These are phyloP conservation scores for Scutellaria baicalensis DNA, from an alignment of 257 asterid species.

Conservation along the genomic window DNA sequence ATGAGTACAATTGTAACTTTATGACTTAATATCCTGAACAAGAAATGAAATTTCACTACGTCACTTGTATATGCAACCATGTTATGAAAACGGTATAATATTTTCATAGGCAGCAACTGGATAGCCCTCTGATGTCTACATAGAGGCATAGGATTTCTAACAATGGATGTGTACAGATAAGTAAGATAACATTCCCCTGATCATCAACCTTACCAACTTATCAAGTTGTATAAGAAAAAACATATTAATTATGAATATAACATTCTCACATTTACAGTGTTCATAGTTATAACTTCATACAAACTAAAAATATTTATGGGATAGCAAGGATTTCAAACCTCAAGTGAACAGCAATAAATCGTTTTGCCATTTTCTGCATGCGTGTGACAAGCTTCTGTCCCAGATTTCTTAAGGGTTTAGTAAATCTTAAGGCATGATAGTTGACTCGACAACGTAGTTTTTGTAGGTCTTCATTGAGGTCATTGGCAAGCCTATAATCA, in stretches of 20 bases:
- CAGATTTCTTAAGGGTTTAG: constrained; percentile 67
- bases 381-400: constrained; percentile 77
- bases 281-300: constrained; percentile 11
- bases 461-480: constrained; percentile 83
- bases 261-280: background rate
- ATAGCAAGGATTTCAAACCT: constrained; percentile 46
- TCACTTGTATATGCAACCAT: background rate
- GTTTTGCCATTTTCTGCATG: constrained; percentile 79
- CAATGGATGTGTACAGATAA: background rate
- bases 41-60: background rate
- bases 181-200: background rate
- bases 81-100: background rate
- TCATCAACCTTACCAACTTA: background rate
- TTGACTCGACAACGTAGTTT: constrained; percentile 93
- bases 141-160: background rate
- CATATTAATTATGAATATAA: background rate
- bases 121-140: background rate
- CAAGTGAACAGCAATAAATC: constrained; percentile 88
- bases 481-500: constrained; percentile 90
- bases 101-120: background rate
- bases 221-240: background rate
- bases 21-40: background rate
- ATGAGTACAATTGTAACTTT: background rate
- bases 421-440: constrained; percentile 88
- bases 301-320: background rate